Conservation (phyloP, 192 early-diverging fungal genomes). For the Coemansia sp. region DNA sequence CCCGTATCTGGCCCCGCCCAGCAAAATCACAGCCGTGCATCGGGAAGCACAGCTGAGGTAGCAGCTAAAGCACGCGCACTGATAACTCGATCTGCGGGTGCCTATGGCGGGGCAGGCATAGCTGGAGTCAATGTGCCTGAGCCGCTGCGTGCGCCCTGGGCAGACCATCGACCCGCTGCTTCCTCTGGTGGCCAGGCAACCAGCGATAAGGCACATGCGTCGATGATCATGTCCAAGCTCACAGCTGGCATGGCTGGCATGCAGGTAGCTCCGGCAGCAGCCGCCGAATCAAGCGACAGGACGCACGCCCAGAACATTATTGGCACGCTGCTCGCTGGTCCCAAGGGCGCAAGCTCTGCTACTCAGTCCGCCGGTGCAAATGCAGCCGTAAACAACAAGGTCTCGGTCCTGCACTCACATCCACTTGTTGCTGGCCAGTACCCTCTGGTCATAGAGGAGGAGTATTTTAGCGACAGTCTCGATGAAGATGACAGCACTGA, state of each 20-base stretch:
- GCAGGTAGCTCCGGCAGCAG: constrained; percentile 3
- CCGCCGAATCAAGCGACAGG: constrained; percentile 5
- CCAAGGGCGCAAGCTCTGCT: constrained; percentile 17
- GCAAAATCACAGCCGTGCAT: neutral
- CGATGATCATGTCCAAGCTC: constrained; percentile 37
- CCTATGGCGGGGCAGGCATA: neutral
- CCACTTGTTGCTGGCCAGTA: constrained; percentile 37
- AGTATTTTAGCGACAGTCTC: constrained; percentile 50
- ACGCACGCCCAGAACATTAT: constrained; percentile 45
- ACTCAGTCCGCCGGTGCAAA: neutral
- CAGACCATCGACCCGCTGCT: neutral
- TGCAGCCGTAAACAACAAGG: neutral
- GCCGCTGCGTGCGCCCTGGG: constrained; percentile 42
- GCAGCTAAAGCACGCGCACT: constrained; percentile 23
- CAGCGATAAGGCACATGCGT: constrained; percentile 22
- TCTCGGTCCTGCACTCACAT: constrained; percentile 17
- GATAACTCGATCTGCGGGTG: neutral
- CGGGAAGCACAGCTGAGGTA: constrained; percentile 19
- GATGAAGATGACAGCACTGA: constrained; percentile 33
- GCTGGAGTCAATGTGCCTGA: constrained; percentile 31
- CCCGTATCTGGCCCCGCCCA: constrained; percentile 18
- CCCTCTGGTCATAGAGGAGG: constrained; percentile 45
- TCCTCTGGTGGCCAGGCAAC: neutral
- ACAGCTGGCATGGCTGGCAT: constrained; percentile 8
- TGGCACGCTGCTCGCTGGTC: constrained; percentile 39